Percentiles rank a stretch among this genome's conserved stretches.
Evolutionary conservation across 371 early-diverging fungal species (phyloP).

Genomic region (Lichtheimia hyalospora): DNA sequence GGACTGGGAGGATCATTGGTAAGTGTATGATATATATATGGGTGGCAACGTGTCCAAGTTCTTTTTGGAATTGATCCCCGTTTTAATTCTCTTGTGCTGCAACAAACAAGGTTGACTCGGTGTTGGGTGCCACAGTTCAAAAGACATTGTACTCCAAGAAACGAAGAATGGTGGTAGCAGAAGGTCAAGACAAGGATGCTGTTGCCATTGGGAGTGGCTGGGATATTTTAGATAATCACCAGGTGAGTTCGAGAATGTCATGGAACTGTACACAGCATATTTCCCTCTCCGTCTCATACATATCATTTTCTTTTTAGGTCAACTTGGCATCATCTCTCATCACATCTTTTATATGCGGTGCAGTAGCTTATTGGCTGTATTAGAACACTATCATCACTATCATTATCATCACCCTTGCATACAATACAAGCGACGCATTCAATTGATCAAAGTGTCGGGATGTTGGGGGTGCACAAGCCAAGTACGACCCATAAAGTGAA

Average conservation of each 20-base stretch:
- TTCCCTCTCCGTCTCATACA: not conserved
- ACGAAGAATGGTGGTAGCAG: constrained; percentile 51
- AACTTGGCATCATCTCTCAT: constrained; percentile 23
- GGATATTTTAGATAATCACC: constrained; percentile 78
- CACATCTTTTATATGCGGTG: constrained; percentile 18
- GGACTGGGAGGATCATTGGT: constrained; percentile 78
- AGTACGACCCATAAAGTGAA: no score
- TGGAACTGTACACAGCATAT: not conserved
- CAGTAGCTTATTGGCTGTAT: constrained; percentile 14
- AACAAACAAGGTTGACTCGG: constrained; percentile 67
- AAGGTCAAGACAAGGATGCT: constrained; percentile 40
- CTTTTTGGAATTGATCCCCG: not conserved
- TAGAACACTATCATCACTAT: not conserved
- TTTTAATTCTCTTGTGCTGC: not conserved
- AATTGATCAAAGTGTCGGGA: no score
- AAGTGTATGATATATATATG: constrained; percentile 16
- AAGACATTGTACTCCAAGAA: constrained; percentile 68
- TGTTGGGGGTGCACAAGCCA: no score
- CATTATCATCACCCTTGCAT: no score
- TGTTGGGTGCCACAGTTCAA: constrained; percentile 84
- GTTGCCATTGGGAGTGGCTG: constrained; percentile 58
- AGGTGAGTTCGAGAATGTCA: constrained; percentile 40
- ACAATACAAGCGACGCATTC: no score
- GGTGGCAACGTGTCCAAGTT: not conserved
- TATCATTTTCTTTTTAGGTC: constrained; percentile 11